Evolutionary conservation across 2,329 filamentous ascomycete species (phyloP).

Genomic region (Nigrospora sphaerica): DNA sequence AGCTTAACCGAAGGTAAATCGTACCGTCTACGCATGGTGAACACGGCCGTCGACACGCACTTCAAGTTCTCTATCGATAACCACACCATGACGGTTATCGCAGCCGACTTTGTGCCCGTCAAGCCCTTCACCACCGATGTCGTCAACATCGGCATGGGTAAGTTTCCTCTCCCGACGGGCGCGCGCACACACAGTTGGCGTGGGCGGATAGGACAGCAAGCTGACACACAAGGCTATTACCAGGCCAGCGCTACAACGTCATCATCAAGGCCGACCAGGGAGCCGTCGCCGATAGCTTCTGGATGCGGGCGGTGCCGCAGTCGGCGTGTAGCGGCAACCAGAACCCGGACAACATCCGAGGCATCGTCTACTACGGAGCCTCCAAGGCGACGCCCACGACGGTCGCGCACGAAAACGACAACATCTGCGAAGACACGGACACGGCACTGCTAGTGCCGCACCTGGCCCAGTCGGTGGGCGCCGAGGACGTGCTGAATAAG

Average conservation of each 20-base stretch:
- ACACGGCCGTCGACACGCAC: slow-evolving; percentile 28
- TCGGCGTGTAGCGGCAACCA: slow-evolving; percentile 30
- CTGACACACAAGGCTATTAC: too few relatives aligned
- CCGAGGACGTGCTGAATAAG: slow-evolving; percentile 14
- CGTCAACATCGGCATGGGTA: slow-evolving; percentile 24
- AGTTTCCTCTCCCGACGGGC: too few relatives aligned
- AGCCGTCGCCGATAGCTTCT: slow-evolving; percentile 30
- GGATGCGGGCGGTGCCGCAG: too few relatives aligned
- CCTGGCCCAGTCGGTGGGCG: slow-evolving; percentile 21
- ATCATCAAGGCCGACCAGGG: slow-evolving; percentile 34
- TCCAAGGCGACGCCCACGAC: too few relatives aligned
- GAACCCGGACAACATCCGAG: slow-evolving; percentile 35
- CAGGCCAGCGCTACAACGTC: slow-evolving; percentile 36
- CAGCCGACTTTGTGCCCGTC: too few relatives aligned
- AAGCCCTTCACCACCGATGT: slow-evolving; percentile 41
- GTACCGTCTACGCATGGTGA: slow-evolving; percentile 39
- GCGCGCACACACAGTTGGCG: too few relatives aligned
- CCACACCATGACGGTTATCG: too few relatives aligned
- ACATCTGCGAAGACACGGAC: too few relatives aligned
- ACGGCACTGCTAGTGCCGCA: too few relatives aligned
- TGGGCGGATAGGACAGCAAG: too few relatives aligned
- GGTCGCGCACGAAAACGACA: slow-evolving; percentile 1
- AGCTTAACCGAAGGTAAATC: slow-evolving; percentile 33
- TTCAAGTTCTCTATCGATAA: slow-evolving; percentile 35
- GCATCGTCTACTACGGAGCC: slow-evolving; percentile 35